Evolutionary conservation across 371 early-diverging fungal genomes (phyloP).

Genomic region (Smittium culicis): DNA sequence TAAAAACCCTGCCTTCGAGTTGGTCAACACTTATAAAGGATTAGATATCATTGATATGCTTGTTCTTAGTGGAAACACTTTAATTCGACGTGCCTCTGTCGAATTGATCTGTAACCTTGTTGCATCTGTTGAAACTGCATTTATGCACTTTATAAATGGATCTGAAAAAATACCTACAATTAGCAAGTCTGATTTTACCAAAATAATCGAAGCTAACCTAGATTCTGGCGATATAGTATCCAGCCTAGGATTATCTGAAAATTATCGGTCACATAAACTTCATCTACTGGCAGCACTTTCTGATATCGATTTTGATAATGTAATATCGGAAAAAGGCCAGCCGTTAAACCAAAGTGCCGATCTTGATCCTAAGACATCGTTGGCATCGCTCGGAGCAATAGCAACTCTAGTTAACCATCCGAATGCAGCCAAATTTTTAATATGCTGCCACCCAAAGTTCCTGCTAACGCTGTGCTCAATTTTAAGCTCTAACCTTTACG

Average conservation of each 20-base stretch:
- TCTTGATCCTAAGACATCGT: conserved; percentile 53
- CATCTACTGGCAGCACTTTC: conserved; percentile 68
- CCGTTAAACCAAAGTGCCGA: too few species aligned
- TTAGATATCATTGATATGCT: conserved; percentile 55
- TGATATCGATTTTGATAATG: conserved; percentile 70
- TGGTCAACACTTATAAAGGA: conserved; percentile 37
- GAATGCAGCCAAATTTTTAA: conserved; percentile 20
- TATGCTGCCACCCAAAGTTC: conserved; percentile 23
- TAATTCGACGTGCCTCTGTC: conserved; percentile 84
- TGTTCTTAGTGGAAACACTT: conserved; percentile 57
- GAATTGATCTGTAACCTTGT: conserved; percentile 90
- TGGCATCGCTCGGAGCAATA: conserved; percentile 78
- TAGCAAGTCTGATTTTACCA: too few species aligned
- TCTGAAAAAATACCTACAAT: conserved; percentile 16
- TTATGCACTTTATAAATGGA: conserved; percentile 40
- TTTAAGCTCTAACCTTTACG: background rate
- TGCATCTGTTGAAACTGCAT: conserved; percentile 54
- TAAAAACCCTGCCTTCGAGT: conserved; percentile 24
- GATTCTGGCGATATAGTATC: background rate
- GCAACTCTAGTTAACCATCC: conserved; percentile 50
- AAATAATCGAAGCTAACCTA: conserved; percentile 13
- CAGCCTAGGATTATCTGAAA: too few species aligned
- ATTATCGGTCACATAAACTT: conserved; percentile 34
- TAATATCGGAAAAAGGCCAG: too few species aligned
- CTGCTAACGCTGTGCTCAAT: background rate